Percentiles rank a stretch among this genome's conserved stretches.
Conservation (phyloP, 495 filamentous ascomycete genomes). For the Aspergillus ostianus region DNA sequence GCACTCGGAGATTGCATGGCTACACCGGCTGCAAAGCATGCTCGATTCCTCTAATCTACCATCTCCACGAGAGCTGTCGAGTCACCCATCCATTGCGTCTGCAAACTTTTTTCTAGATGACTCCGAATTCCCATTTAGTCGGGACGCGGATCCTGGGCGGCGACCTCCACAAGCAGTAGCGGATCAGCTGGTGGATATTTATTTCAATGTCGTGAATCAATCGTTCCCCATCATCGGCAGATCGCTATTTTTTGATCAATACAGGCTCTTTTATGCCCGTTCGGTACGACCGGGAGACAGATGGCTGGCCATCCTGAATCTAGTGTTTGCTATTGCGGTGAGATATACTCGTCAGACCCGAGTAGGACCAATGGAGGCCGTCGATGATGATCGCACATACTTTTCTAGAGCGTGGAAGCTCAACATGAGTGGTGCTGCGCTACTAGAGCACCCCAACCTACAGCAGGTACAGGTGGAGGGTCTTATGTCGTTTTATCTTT, state of each 20-base stretch:
- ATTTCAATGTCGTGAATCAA: conserved; percentile 56
- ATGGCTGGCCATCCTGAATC: conserved; percentile 61
- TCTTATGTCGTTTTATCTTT: conserved; percentile 57
- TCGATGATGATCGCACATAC: conserved; percentile 49
- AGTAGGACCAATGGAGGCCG: not conserved
- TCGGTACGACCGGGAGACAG: conserved; percentile 39
- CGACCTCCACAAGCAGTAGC: conserved; percentile 52
- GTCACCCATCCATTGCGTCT: conserved; percentile 34
- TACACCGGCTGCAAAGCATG: conserved; percentile 47
- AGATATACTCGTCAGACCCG: conserved; percentile 44
- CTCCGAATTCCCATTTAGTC: conserved; percentile 37
- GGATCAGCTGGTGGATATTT: conserved; percentile 51
- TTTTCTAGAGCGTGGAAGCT: conserved; percentile 59
- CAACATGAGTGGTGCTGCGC: conserved; percentile 43
- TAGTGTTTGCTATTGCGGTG: conserved; percentile 64
- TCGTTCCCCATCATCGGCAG: conserved; percentile 60
- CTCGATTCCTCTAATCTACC: conserved; percentile 27
- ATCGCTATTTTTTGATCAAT: conserved; percentile 40
- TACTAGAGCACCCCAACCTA: conserved; percentile 55
- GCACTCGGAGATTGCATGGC: conserved; percentile 61
- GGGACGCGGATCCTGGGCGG: conserved; percentile 44
- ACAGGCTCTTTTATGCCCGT: conserved; percentile 37
- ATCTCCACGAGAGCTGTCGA: conserved; percentile 17
- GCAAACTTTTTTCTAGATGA: conserved; percentile 60
- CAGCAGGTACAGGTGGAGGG: conserved; percentile 59